Evolutionary conservation across 129 eudicot genomes (phyloP), one percentile per base, ranked within the genome.

Genomic region (Scalesia atractyloides): DNA sequence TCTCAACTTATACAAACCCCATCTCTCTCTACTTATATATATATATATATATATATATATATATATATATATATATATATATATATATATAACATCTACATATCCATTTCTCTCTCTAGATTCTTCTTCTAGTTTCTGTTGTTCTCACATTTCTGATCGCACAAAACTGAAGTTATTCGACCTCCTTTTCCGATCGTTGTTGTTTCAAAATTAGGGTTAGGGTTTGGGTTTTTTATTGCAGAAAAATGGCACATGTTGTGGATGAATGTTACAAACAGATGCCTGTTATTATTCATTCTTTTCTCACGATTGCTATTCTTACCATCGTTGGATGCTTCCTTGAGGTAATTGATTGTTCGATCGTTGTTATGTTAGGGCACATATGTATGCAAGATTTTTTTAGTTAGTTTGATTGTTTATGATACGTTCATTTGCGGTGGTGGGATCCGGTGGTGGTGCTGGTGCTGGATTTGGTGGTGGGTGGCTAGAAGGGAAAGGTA

Each of bases 241-340:
- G 2, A 51, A 13, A 11, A 54, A 89, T 89, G 91, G 91, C 93
- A 17, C 96, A 90, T 74, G 96, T 86, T 17, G 94, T 90, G 51
- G 97, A 90, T 64, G 97, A 87, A 72, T 90, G 97, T 94, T 90
- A 90, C 70, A 90, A 79, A 60, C 91, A 90, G 91, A 90, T 87
- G 95, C 97, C 97, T 3, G 84, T 90, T 22, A 90, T 90, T 30
- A 90, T 95, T 50, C 87, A 91, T 1, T 87, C 95, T 12, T 89
- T 85, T 75, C 94, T 87, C 79, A 90, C 94, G 8, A 94, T 89
- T 46, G 94, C 91, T 1, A 68, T 90, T 59, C 72, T 87, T 57
- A 90, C 94, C 84, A 90, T 89, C 63, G 80, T 90, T 66, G 94
- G 91, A 36, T 90, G 94, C 69, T 90, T 91, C 53, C 94, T 90